These are phyloP conservation scores for Capsicum baccatum DNA, from an alignment of 257 asterid genomes.

Conservation along the genomic window DNA sequence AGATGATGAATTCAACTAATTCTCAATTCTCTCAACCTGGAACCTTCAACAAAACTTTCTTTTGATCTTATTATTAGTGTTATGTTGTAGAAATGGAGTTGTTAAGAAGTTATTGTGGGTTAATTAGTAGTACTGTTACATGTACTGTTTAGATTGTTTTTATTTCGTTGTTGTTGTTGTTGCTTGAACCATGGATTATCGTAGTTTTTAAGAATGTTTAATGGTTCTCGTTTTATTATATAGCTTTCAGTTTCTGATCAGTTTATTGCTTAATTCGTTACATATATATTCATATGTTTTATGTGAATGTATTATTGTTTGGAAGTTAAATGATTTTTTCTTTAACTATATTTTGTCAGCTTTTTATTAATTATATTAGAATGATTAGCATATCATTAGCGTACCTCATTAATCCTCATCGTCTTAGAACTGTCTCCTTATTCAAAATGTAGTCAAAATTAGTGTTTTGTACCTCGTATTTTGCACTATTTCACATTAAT, in stretches of 20 bases:
- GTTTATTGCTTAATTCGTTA: conserved; percentile 23
- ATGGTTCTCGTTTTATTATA: background rate
- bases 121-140: background rate
- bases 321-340: background rate
- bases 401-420: background rate
- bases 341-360: background rate
- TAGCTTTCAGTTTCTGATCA: conserved; percentile 33
- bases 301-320: background rate
- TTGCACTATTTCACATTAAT: background rate
- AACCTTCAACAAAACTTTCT: background rate
- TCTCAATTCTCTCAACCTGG: conserved; percentile 35
- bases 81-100: background rate
- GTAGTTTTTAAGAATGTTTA: conserved; percentile 6
- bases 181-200: background rate
- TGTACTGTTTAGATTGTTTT: background rate
- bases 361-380: background rate
- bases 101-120: no score
- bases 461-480: background rate
- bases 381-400: background rate
- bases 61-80: background rate
- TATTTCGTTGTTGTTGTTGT: background rate
- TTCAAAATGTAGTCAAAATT: background rate
- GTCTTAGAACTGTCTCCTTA: background rate
- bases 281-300: background rate
- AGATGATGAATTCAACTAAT: conserved; percentile 36